phyloP scores from a whole-genome alignment of 2,329 filamentous ascomycete genomes.

The Aurifilum marmelostoma region DNA sequence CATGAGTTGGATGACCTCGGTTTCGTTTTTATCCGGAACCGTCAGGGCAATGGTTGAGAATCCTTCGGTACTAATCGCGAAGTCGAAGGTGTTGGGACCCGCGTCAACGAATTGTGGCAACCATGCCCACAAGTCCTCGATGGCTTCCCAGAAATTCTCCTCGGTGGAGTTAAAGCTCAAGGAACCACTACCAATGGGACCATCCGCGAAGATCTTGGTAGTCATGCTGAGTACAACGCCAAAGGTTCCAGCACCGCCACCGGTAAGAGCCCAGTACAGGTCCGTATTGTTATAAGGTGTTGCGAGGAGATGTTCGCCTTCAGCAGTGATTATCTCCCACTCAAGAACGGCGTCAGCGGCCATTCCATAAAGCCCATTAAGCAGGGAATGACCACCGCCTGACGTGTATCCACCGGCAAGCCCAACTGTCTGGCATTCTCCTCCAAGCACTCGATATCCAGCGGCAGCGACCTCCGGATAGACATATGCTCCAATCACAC shows the following conservation, averaged over 20 bases:
- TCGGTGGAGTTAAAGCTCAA: constrained; percentile 1
- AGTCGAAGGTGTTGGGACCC: not conserved
- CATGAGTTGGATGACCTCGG: not conserved
- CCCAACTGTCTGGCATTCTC: constrained; percentile 54
- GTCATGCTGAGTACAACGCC: constrained; percentile 56
- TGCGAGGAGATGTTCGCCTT: not conserved
- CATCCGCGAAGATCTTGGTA: constrained; percentile 47
- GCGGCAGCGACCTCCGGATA: constrained; percentile 38
- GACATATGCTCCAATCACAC: constrained; percentile 35
- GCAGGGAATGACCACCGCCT: constrained; percentile 57
- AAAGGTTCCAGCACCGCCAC: constrained; percentile 57
- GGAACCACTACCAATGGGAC: not conserved
- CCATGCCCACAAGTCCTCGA: constrained; percentile 1
- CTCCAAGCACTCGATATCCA: constrained; percentile 49
- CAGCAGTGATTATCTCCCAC: not conserved
- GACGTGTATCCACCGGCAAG: constrained; percentile 57
- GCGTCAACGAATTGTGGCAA: not conserved
- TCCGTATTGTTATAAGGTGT: constrained; percentile 42
- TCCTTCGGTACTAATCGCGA: not conserved
- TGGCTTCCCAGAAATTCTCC: constrained; percentile 2
- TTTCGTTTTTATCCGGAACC: not conserved
- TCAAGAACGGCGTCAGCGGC: not conserved
- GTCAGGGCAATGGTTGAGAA: not conserved
- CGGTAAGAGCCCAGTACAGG: constrained; percentile 59
- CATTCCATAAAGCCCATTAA: constrained; percentile 44